Evolutionary conservation across 1,284 basidiomycete genomes (phyloP), one percentile per base, ranked within the genome.

Genomic region (Wolfiporia cocos): DNA sequence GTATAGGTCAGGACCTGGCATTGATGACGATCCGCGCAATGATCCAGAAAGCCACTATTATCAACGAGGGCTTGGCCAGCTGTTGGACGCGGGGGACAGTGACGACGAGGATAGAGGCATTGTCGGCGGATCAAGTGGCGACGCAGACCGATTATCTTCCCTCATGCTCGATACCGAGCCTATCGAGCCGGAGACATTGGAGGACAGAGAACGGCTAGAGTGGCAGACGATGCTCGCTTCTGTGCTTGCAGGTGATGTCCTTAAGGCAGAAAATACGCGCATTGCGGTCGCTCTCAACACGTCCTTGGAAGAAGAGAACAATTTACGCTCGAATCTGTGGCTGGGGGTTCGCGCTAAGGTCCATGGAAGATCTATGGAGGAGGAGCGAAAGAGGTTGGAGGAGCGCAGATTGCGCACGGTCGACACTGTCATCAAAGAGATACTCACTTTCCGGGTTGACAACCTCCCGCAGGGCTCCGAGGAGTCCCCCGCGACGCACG

Each of bases 151-250:
- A 12, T 61, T 74, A 43, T 70, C 73, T 14, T 65, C 69, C n/a
- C 64, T 75, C 26, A 63, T 73, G 47, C 66, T 78, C 31, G 81
- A 86, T 52, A 65, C 71, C 7, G 80, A 84, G 47, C 66, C 74
- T 24, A 68, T 73, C 41, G 73, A 80, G 48, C 78, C 82, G 28
- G 70, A 74, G 31, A 81, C 78, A 6, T 64, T 76, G 34, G 82
- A 87, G 54, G 86, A 90, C 52, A 74, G 77, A 48, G 89, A 92
- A 53, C 75, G 93, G 21, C 67, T 94, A 35, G 92, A 94, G 63
- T 97, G 93, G 93, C 91, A 94, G 63, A 86, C 86, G 29, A 89
- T 96, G 83, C 76, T 97, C 30, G 81, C 89, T 7, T 94, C 92
- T 29, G 93, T 97, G 18, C 73, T 98, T 23, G 81, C 82, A 29